Conservation (phyloP, 345 rosid species). For the Brassica juncea region DNA sequence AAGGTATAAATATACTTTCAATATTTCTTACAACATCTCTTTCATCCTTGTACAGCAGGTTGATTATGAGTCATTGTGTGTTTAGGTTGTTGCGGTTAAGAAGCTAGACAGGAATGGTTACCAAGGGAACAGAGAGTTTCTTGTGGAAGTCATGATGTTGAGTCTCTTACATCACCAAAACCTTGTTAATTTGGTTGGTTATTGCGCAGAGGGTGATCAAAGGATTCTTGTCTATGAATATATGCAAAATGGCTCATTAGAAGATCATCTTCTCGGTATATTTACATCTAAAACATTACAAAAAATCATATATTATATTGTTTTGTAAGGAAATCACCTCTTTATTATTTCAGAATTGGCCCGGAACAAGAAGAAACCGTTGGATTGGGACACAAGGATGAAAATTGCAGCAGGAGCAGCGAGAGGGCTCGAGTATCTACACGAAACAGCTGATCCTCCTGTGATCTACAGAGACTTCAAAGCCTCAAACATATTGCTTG, state of each 20-base stretch:
- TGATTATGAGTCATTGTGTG: constrained; percentile 12
- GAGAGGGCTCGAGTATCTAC: constrained; percentile 76
- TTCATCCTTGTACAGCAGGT: not conserved
- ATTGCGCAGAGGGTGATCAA: constrained; percentile 78
- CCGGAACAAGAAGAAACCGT: constrained; percentile 40
- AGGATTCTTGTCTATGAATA: constrained; percentile 71
- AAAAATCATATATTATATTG: not conserved
- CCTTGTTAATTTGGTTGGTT: constrained; percentile 76
- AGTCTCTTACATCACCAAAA: constrained; percentile 66
- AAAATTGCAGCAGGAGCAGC: constrained; percentile 77
- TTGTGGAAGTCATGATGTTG: constrained; percentile 75
- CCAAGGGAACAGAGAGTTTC: constrained; percentile 82
- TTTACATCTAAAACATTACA: constrained; percentile 1
- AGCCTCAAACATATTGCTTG: constrained; percentile 71
- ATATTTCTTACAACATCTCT: not conserved
- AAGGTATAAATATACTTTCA: constrained; percentile 40
- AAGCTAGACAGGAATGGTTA: constrained; percentile 83
- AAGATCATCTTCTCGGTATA: constrained; percentile 78
- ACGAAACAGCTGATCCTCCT: constrained; percentile 70
- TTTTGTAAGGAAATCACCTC: not conserved
- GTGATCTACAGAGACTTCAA: constrained; percentile 83
- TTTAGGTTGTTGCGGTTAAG: constrained; percentile 70
- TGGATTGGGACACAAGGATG: constrained; percentile 82
- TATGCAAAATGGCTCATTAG: constrained; percentile 72
- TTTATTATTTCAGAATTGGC: constrained; percentile 43